A percentile compares a stretch with the other conserved stretches of the same genome.
These are phyloP conservation scores for Paraphaeosphaeria sporulosa DNA, from an alignment of 2,329 filamentous ascomycete species.

Conservation along the genomic window DNA sequence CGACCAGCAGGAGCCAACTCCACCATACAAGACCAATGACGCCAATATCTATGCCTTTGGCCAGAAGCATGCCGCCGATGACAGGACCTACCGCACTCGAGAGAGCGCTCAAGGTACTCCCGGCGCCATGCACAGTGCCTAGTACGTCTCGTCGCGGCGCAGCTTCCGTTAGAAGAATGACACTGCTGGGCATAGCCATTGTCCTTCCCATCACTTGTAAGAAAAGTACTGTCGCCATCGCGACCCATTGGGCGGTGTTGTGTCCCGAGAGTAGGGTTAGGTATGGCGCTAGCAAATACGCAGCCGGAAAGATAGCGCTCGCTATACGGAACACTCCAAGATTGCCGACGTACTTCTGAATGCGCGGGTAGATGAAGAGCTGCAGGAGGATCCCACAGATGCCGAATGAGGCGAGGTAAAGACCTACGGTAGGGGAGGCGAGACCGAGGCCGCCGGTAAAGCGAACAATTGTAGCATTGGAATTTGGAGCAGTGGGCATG, in stretches of 20 bases:
- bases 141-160: slow-evolving; percentile 61
- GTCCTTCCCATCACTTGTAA: slow-evolving; percentile 55
- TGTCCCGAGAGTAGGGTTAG: slow-evolving; percentile 48
- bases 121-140: slow-evolving; percentile 64
- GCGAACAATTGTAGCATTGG: slow-evolving; percentile 39
- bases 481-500: slow-evolving; percentile 42
- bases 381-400: slow-evolving; percentile 54
- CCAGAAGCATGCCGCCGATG: slow-evolving; percentile 65
- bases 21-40: slow-evolving; percentile 66
- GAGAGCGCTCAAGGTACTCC: slow-evolving; percentile 64
- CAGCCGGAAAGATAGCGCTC: slow-evolving; percentile 52
- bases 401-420: slow-evolving; percentile 54
- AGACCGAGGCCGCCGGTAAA: slow-evolving; percentile 57
- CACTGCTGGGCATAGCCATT: slow-evolving; percentile 62
- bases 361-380: slow-evolving; percentile 52
- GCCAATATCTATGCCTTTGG: slow-evolving; percentile 62
- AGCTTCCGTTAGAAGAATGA: slow-evolving; percentile 68
- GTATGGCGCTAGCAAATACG: slow-evolving; percentile 52
- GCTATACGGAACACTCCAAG: slow-evolving; percentile 47
- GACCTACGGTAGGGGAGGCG: slow-evolving; percentile 52
- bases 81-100: slow-evolving; percentile 66
- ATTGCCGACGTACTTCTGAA: slow-evolving; percentile 50
- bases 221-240: slow-evolving; percentile 48
- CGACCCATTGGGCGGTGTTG: slow-evolving; percentile 46
- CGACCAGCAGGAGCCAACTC: slow-evolving; percentile 58